phyloP scores from a whole-genome alignment of 164 flowering plant genomes.

The grape (Vitis vinifera) region DNA sequence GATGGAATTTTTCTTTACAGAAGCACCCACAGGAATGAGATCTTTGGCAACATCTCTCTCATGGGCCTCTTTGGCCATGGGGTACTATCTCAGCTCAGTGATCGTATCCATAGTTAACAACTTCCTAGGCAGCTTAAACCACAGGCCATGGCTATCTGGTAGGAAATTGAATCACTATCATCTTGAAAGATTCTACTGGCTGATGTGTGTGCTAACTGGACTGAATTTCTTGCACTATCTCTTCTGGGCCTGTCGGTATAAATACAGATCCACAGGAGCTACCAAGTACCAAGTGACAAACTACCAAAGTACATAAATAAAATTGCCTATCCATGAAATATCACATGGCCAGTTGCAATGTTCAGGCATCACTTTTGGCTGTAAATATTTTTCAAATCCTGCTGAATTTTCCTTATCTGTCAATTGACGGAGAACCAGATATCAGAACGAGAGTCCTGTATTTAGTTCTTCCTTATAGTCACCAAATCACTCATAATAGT shows the following conservation, averaged over 20 bases:
- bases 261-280: conserved; percentile 30
- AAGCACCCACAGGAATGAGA: conserved; percentile 69
- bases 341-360: not conserved
- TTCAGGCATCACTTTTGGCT: not conserved
- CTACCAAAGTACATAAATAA: not conserved
- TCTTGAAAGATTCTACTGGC: conserved; percentile 62
- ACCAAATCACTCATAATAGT: not conserved
- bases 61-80: conserved; percentile 64
- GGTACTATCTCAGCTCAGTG: conserved; percentile 68
- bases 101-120: conserved; percentile 53
- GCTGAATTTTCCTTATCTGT: not conserved
- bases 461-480: not conserved
- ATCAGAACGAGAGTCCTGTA: not conserved
- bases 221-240: conserved; percentile 54
- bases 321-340: not conserved
- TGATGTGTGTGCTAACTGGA: conserved; percentile 48
- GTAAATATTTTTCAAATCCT: not conserved
- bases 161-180: conserved; percentile 32
- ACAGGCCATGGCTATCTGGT: conserved; percentile 45
- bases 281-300: too few species aligned
- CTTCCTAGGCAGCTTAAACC: conserved; percentile 26
- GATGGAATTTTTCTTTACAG: conserved; percentile 73
- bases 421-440: not conserved
- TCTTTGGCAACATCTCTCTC: conserved; percentile 67
- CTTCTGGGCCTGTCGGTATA: conserved; percentile 52